Evolutionary conservation across 2,329 filamentous ascomycete species (phyloP).

Genomic region (Colletotrichum euphorbiae): DNA sequence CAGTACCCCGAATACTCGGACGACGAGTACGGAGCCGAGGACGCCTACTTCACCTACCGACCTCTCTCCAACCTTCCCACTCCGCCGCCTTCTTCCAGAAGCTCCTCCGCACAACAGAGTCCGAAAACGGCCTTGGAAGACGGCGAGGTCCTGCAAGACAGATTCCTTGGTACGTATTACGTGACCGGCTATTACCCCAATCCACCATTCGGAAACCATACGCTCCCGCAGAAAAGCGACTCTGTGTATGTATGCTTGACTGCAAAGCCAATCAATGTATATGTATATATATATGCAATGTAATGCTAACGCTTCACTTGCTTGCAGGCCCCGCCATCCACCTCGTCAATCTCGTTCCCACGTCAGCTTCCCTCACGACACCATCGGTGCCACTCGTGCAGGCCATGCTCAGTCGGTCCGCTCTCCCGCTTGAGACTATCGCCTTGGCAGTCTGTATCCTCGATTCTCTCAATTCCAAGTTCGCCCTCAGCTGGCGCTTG

Average conservation of each 20-base stretch:
- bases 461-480: conserved; percentile 72
- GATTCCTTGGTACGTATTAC: conserved; percentile 52
- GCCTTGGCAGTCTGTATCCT: conserved; percentile 75
- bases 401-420: conserved; percentile 67
- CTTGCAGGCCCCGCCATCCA: conserved; percentile 71
- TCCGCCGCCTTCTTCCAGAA: conserved; percentile 68
- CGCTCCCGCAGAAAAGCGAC: conserved; percentile 3
- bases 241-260: conserved; percentile 42
- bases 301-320: conserved; percentile 33
- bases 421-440: conserved; percentile 70
- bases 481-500: conserved; percentile 71
- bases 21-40: conserved; percentile 62
- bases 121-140: conserved; percentile 57
- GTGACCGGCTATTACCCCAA: conserved; percentile 15
- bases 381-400: conserved; percentile 71
- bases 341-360: conserved; percentile 74
- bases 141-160: conserved; percentile 55
- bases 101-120: conserved; percentile 56
- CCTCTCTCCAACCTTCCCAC: conserved; percentile 76
- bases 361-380: conserved; percentile 68
- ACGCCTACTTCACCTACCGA: conserved; percentile 72
- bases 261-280: conserved; percentile 33
- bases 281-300: conserved; percentile 34
- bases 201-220: background rate
- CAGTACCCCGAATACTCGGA: conserved; percentile 45